Evolutionary conservation across 2,329 filamentous ascomycete species (phyloP).

Genomic region (Coleophoma cylindrospora): DNA sequence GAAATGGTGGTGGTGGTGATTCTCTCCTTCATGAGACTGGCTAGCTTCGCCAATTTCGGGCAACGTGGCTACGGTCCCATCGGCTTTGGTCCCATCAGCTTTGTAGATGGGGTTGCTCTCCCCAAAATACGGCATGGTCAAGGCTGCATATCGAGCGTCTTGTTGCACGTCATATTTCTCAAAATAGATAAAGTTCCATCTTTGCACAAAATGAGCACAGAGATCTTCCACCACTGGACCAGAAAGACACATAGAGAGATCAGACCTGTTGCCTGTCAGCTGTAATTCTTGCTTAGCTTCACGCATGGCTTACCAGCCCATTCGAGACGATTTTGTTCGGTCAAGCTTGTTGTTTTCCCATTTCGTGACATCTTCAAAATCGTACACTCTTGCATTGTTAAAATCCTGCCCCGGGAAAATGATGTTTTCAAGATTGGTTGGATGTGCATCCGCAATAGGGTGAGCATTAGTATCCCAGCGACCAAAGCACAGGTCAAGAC

Average conservation of each 20-base stretch:
- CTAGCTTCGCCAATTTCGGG: conserved; percentile 3
- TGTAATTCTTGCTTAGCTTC: background rate
- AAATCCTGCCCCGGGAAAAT: conserved; percentile 89
- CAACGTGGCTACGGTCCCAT: background rate
- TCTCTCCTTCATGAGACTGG: background rate
- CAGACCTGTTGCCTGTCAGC: conserved; percentile 39
- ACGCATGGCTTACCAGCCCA: conserved; percentile 62
- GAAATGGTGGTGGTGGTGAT: conserved; percentile 3
- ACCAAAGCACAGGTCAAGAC: conserved; percentile 81
- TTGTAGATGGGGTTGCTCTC: background rate
- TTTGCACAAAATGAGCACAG: conserved; percentile 71
- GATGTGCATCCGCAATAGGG: conserved; percentile 71
- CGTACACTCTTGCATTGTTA: conserved; percentile 82
- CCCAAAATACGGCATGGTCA: conserved; percentile 8
- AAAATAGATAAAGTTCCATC: conserved; percentile 88
- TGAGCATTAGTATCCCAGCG: conserved; percentile 87
- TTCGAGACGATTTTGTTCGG: conserved; percentile 71
- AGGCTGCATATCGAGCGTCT: conserved; percentile 38
- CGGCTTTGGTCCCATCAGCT: background rate
- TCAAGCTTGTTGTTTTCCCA: conserved; percentile 87
- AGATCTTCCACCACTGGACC: conserved; percentile 74
- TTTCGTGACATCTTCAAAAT: conserved; percentile 69
- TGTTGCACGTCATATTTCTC: conserved; percentile 65
- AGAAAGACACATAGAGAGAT: conserved; percentile 71
- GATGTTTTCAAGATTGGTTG: conserved; percentile 67